Percentiles rank a stretch among this genome's conserved stretches.
phyloP scores from a whole-genome alignment of 1,139 yeast species.

The Pneumocystis canis region DNA sequence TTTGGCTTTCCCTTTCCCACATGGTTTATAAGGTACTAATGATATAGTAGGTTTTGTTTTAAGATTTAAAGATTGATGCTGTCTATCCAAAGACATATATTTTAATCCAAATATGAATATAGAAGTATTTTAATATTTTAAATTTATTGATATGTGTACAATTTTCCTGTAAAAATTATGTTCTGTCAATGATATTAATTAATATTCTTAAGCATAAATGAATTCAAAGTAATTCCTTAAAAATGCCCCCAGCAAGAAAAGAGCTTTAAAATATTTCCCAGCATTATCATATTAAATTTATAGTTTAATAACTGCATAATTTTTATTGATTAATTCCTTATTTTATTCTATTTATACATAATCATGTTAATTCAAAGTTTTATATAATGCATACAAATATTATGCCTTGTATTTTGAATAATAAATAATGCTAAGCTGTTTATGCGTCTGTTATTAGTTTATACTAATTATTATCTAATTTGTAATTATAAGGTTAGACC shows the following conservation, averaged over 20 bases:
- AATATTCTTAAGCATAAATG: not conserved
- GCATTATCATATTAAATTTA: not conserved
- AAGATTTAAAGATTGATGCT: not conserved
- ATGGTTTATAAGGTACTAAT: not conserved
- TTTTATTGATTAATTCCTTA: not conserved
- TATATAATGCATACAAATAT: not conserved
- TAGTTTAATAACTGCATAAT: not conserved
- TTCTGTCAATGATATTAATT: not conserved
- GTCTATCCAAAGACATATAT: not conserved
- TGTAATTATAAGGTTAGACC: not conserved
- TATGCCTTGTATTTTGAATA: not conserved
- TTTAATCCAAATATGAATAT: not conserved
- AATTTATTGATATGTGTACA: not conserved
- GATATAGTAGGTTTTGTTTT: not conserved
- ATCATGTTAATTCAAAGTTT: not conserved
- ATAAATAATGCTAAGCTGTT: not conserved
- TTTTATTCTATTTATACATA: not conserved
- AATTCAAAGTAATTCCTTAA: not conserved
- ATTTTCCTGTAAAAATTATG: not conserved
- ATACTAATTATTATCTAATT: not conserved
- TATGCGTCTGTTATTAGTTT: not conserved
- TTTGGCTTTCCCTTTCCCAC: not conserved
- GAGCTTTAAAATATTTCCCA: not conserved
- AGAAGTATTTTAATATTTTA: not conserved
- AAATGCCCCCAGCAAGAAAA: not conserved